Evolutionary conservation across 192 early-diverging fungal genomes (phyloP).

Genomic region (Gonapodya sp.): DNA sequence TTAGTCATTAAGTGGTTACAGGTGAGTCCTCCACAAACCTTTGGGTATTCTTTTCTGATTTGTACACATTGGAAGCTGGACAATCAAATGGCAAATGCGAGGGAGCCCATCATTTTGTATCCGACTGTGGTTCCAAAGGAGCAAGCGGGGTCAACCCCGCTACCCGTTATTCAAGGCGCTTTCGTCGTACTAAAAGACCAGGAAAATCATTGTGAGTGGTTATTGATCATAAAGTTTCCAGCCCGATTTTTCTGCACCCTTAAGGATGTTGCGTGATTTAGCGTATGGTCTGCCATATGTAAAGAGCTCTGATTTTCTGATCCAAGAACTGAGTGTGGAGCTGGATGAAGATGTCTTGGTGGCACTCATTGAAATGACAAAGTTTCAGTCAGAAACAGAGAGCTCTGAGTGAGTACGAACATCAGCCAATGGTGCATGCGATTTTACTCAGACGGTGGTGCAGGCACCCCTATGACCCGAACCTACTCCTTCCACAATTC

Average conservation of each 20-base stretch:
- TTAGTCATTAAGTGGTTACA: constrained; percentile 83
- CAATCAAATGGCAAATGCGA: constrained; percentile 81
- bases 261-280: no score
- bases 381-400: constrained; percentile 41
- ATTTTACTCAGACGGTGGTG: background rate
- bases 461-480: background rate
- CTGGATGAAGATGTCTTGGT: constrained; percentile 89
- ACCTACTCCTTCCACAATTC: background rate
- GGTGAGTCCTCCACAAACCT: constrained; percentile 19
- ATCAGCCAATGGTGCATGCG: background rate
- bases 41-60: constrained; percentile 11
- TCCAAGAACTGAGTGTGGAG: constrained; percentile 91
- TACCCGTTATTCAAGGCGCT: constrained; percentile 10
- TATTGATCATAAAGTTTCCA: no score
- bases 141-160: no score
- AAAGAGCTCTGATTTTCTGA: constrained; percentile 81
- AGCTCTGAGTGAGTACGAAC: background rate
- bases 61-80: constrained; percentile 63
- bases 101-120: constrained; percentile 88
- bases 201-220: background rate
- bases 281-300: constrained; percentile 92
- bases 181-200: background rate
- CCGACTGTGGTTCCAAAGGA: constrained; percentile 79
- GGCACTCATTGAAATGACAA: constrained; percentile 74
- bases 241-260: no score